Percentiles rank a stretch among this genome's conserved stretches.
phyloP scores from a whole-genome alignment of 495 filamentous ascomycete genomes.

The Xylaria palmicola region DNA sequence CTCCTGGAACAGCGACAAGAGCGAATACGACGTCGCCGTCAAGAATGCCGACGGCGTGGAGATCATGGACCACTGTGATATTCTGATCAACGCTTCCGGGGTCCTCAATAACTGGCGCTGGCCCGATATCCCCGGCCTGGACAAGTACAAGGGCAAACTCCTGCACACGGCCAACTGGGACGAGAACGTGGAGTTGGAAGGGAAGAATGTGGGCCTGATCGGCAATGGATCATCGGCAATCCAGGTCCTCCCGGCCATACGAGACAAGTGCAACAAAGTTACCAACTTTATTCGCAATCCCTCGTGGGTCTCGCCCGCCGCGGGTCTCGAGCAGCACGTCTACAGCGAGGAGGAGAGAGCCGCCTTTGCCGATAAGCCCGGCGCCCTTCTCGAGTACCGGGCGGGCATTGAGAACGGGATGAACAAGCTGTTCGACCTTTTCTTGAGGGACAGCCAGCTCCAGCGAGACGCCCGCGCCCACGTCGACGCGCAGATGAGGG shows the following conservation, averaged over 20 bases:
- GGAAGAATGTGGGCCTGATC: constrained; percentile 45
- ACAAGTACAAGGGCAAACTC: constrained; percentile 41
- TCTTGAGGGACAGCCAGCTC: constrained; percentile 38
- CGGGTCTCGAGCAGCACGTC: constrained; percentile 37
- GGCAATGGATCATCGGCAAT: constrained; percentile 42
- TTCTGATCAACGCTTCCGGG: constrained; percentile 26
- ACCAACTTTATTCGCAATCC: constrained; percentile 51
- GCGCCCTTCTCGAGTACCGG: constrained; percentile 36
- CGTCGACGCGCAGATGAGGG: constrained; percentile 37
- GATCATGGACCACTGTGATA: constrained; percentile 25
- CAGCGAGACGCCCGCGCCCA: constrained; percentile 35
- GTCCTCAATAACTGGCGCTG: constrained; percentile 43
- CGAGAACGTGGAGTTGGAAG: constrained; percentile 40
- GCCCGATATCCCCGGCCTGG: constrained; percentile 47
- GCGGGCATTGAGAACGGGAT: constrained; percentile 42
- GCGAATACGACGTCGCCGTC: constrained; percentile 35
- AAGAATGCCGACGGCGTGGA: constrained; percentile 20
- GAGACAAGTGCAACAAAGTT: constrained; percentile 29
- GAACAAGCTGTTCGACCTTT: constrained; percentile 48
- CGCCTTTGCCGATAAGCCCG: constrained; percentile 36
- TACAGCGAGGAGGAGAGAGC: constrained; percentile 35
- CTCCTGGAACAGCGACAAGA: constrained; percentile 26
- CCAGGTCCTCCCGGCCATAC: constrained; percentile 53
- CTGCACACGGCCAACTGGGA: constrained; percentile 56
- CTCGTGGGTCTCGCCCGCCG: constrained; percentile 58